Conservation (phyloP, 371 early-diverging fungal genomes). For the Apophysomyces variabilis region DNA sequence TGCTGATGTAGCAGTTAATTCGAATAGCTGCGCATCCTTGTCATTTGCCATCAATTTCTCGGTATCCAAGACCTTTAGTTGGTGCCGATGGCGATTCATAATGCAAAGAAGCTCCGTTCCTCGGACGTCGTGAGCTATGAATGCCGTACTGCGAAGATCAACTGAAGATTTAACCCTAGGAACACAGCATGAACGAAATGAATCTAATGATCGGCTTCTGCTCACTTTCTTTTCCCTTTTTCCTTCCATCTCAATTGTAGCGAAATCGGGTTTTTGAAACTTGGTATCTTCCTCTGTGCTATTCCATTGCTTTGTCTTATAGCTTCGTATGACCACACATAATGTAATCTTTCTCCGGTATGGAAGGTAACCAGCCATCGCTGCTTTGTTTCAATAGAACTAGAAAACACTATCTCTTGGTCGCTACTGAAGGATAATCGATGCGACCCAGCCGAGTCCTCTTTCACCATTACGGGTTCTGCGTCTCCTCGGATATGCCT, state of each 20-base stretch:
- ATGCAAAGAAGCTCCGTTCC: constrained; percentile 21
- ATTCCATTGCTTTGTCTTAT: neutral
- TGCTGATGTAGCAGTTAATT: constrained; percentile 17
- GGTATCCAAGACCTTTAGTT: neutral
- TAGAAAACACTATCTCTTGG: constrained; percentile 21
- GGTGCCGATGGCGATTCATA: constrained; percentile 11
- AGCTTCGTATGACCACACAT: constrained; percentile 20
- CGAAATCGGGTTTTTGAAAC: constrained; percentile 1
- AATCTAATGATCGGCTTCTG: constrained; percentile 7
- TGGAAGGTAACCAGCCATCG: constrained; percentile 20
- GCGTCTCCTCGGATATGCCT: constrained; percentile 13
- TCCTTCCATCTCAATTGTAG: constrained; percentile 2
- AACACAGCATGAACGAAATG: constrained; percentile 9
- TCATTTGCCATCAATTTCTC: constrained; percentile 1
- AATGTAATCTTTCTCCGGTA: constrained; percentile 9
- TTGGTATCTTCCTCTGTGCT: constrained; percentile 9
- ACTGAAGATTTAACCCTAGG: constrained; percentile 12
- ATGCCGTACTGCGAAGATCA: constrained; percentile 3
- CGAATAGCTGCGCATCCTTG: constrained; percentile 10
- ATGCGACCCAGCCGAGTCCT: constrained; percentile 11
- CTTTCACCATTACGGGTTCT: constrained; percentile 13
- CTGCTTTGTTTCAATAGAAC: constrained; percentile 2
- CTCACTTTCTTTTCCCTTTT: constrained; percentile 16
- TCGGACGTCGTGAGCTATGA: constrained; percentile 15
- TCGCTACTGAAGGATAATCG: neutral